phyloP scores from a whole-genome alignment of 176 grass and related monocot species.

The Lolium multiflorum region DNA sequence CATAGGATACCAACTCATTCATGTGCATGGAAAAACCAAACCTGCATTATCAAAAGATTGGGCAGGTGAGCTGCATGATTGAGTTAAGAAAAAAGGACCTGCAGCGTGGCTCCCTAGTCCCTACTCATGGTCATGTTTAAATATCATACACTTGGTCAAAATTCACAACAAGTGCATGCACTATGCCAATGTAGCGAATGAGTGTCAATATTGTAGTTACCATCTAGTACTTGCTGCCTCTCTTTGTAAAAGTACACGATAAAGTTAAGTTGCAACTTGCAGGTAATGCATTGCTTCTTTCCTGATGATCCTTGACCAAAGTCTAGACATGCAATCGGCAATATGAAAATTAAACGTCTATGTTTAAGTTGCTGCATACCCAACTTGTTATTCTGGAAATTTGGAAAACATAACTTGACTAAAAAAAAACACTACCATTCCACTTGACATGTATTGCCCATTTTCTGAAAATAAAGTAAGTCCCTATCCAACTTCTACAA shows the following conservation, averaged over 20 bases:
- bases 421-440: not conserved
- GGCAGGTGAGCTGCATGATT: conserved; percentile 63
- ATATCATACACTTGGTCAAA: conserved; percentile 48
- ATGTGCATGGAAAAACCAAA: conserved; percentile 59
- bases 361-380: not conserved
- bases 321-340: conserved; percentile 12
- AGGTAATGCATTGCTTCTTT: not conserved
- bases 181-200: conserved; percentile 24
- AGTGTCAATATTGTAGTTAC: not conserved
- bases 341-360: not conserved
- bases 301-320: conserved; percentile 35
- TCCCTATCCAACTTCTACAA: conserved; percentile 20
- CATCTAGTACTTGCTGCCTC: not conserved
- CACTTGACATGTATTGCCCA: not conserved
- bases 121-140: conserved; percentile 52
- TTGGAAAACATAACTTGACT: not conserved
- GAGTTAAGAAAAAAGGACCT: conserved; percentile 53
- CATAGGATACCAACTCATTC: conserved; percentile 58
- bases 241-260: conserved; percentile 1
- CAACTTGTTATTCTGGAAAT: not conserved
- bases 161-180: conserved; percentile 40
- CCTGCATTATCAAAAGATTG: conserved; percentile 53
- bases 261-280: conserved; percentile 28
- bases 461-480: not conserved
- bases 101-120: conserved; percentile 44